Evolutionary conservation across 75 land plant species (phyloP).

Genomic region (Picea sitchensis): DNA sequence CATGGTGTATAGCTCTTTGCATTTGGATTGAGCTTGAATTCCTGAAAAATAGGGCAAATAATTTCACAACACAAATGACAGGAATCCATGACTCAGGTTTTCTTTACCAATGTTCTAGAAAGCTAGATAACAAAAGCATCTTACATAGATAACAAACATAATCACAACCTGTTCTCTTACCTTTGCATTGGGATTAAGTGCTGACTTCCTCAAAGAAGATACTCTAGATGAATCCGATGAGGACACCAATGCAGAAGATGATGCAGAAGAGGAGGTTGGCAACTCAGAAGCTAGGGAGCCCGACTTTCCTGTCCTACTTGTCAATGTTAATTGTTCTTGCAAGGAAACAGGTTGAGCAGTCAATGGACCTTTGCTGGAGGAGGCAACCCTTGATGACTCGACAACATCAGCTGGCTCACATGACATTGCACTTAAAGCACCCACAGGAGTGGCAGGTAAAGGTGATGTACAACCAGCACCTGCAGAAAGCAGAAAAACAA

Average conservation of each 20-base stretch:
- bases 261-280: slow-evolving; percentile 11
- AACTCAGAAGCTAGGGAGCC: slow-evolving; percentile 13
- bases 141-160: background rate
- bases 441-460: background rate
- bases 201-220: slow-evolving; percentile 19
- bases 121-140: background rate
- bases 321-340: slow-evolving; percentile 6
- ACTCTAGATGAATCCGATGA: slow-evolving; percentile 8
- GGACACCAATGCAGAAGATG: slow-evolving; percentile 3
- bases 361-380: slow-evolving; percentile 5
- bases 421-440: background rate
- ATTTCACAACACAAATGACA: background rate
- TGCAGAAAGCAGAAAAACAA: background rate
- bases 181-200: slow-evolving; percentile 46
- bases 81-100: slow-evolving; percentile 12
- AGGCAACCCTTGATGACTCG: background rate
- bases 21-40: slow-evolving; percentile 59
- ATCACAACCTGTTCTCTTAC: slow-evolving; percentile 1
- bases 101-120: slow-evolving; percentile 3
- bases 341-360: background rate
- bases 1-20: slow-evolving; percentile 52
- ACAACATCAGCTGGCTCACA: background rate
- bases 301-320: background rate
- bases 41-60: slow-evolving; percentile 19
- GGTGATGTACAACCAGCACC: background rate